A percentile compares a stretch with the other conserved stretches of the same genome.
Evolutionary conservation across 2,329 filamentous ascomycete species (phyloP).

Genomic region (Ophiostoma triangulosporum): DNA sequence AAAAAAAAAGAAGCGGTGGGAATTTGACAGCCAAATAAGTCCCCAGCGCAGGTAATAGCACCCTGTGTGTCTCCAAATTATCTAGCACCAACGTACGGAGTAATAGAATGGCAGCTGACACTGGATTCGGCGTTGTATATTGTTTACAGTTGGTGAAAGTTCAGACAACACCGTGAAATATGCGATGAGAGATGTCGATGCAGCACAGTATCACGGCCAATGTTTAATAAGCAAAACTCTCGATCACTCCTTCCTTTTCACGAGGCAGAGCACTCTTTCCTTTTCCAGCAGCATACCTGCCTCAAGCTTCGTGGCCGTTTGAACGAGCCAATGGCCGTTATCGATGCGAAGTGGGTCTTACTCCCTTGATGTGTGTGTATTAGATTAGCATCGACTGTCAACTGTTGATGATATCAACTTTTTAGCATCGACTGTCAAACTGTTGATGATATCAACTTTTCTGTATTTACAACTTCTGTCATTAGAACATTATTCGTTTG

Average conservation of each 20-base stretch:
- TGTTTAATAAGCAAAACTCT: neutral
- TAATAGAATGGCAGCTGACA: neutral
- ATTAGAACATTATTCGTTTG: too few species aligned
- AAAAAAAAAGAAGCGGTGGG: neutral
- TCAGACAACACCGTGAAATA: too few species aligned
- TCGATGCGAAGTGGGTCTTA: neutral
- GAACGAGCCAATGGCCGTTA: neutral
- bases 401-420: too few species aligned
- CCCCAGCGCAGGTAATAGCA: neutral
- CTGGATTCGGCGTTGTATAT: neutral
- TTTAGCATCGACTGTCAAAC: too few species aligned
- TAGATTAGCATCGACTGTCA: too few species aligned
- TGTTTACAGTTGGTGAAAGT: neutral
- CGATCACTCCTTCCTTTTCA: neutral
- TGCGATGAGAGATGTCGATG: neutral
- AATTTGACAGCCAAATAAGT: slow-evolving; percentile 6
- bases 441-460: too few species aligned
- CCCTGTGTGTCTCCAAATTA: neutral
- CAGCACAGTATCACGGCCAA: too few species aligned
- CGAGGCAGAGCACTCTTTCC: neutral
- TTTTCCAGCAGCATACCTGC: neutral
- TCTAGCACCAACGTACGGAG: neutral
- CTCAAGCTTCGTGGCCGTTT: slow-evolving; percentile 1
- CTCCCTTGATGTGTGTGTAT: neutral
- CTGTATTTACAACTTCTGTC: too few species aligned